These are phyloP conservation scores for Phytophthora sp. DNA, from an alignment of 352 stramenopile species.

Conservation along the genomic window DNA sequence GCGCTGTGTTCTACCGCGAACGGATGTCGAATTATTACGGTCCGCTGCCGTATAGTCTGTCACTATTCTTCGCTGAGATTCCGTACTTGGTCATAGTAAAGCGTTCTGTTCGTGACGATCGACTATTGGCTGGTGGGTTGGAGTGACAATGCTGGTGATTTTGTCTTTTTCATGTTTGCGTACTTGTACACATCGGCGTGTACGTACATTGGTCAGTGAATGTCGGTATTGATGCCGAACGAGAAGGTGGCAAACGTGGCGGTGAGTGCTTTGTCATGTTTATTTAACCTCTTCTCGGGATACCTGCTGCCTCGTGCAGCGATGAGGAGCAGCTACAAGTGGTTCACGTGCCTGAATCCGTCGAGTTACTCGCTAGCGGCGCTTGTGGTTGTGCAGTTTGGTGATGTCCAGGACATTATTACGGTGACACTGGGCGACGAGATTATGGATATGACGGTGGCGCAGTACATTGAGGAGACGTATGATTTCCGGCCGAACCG, in stretches of 20 bases:
- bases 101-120: slow-evolving; percentile 54
- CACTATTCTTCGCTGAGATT: slow-evolving; percentile 64
- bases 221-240: slow-evolving; percentile 74
- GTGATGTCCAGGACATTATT: slow-evolving; percentile 41
- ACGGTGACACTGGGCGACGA: slow-evolving; percentile 4
- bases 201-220: slow-evolving; percentile 78
- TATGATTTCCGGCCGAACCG: slow-evolving; percentile 54
- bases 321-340: slow-evolving; percentile 73
- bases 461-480: slow-evolving; percentile 16
- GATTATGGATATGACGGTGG: slow-evolving; percentile 34
- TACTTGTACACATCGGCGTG: slow-evolving; percentile 71
- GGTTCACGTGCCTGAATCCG: slow-evolving; percentile 68
- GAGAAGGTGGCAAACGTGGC: slow-evolving; percentile 81
- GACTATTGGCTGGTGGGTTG: slow-evolving; percentile 73
- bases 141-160: slow-evolving; percentile 38
- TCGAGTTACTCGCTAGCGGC: slow-evolving; percentile 62
- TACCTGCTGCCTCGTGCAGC: slow-evolving; percentile 57
- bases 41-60: slow-evolving; percentile 68
- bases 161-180: slow-evolving; percentile 56
- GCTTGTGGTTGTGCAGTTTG: slow-evolving; percentile 47
- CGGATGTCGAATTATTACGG: slow-evolving; percentile 81
- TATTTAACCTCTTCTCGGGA: slow-evolving; percentile 74
- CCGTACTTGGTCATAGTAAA: slow-evolving; percentile 64
- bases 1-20: slow-evolving; percentile 63
- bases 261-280: slow-evolving; percentile 65